Conservation (phyloP, 495 filamentous ascomycete genomes). For the Melanomma pulvis-pyrius region DNA sequence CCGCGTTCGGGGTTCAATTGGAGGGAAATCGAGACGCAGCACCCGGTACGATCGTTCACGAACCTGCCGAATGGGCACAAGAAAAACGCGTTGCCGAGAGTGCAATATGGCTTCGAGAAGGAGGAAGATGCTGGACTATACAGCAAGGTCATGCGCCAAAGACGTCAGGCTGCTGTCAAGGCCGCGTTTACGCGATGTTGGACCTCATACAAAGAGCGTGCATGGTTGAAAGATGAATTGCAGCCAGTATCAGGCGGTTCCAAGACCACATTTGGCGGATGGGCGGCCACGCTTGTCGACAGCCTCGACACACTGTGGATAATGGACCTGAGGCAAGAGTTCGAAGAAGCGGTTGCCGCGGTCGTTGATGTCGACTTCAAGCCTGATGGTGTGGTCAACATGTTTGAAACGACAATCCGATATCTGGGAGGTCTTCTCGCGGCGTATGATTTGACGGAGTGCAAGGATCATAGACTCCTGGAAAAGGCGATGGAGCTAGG, state of each 20-base stretch:
- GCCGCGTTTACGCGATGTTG: slow-evolving; percentile 71
- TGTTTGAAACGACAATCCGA: slow-evolving; percentile 49
- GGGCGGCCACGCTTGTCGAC: slow-evolving; percentile 47
- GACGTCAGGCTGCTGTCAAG: slow-evolving; percentile 60
- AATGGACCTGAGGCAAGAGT: slow-evolving; percentile 45
- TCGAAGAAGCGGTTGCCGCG: slow-evolving; percentile 41
- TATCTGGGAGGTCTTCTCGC: slow-evolving; percentile 45
- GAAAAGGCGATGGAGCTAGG: slow-evolving; percentile 46
- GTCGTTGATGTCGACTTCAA: slow-evolving; percentile 45
- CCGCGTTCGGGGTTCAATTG: slow-evolving; percentile 12
- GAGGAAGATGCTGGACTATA: slow-evolving; percentile 12
- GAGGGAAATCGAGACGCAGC: slow-evolving; percentile 11
- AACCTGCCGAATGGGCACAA: slow-evolving; percentile 3
- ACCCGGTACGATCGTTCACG: slow-evolving; percentile 14
- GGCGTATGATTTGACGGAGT: slow-evolving; percentile 45
- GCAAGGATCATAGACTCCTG: slow-evolving; percentile 40
- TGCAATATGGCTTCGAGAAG: slow-evolving; percentile 26
- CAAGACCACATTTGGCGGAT: slow-evolving; percentile 46
- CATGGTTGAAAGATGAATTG: slow-evolving; percentile 81
- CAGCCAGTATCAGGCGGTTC: slow-evolving; percentile 63
- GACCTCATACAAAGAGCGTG: slow-evolving; percentile 73
- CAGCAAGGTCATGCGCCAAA: background rate
- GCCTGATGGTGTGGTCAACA: slow-evolving; percentile 36
- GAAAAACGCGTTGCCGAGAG: slow-evolving; percentile 3
- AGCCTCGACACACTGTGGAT: slow-evolving; percentile 46